These are phyloP conservation scores for Suillus clintonianus DNA, from an alignment of 768 basidiomycete genomes.

Conservation along the genomic window DNA sequence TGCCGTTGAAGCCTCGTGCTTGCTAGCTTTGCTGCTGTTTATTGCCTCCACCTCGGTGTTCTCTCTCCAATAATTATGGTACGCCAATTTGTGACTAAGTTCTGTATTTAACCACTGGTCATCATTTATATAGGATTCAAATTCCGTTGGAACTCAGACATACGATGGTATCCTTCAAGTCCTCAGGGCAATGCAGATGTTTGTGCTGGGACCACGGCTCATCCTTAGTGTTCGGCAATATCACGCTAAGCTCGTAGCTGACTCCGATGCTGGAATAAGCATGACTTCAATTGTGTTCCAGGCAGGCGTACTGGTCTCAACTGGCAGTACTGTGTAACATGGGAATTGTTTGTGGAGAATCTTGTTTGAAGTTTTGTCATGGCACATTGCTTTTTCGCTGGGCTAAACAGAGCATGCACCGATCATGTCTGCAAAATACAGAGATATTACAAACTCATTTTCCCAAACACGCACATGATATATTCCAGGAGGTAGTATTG, in stretches of 20 bases:
- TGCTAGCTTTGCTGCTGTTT: not conserved
- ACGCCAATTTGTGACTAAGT: not conserved
- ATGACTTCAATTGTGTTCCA: not conserved
- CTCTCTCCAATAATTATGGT: not conserved
- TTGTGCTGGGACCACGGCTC: not conserved
- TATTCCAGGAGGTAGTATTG: not conserved
- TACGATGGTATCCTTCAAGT: not conserved
- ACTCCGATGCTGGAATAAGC: not conserved
- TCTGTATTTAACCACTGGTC: not conserved
- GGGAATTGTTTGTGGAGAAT: not conserved
- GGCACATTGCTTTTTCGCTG: too few species aligned
- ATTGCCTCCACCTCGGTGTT: not conserved
- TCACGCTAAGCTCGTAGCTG: not conserved
- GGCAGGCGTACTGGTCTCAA: not conserved
- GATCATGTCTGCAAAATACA: too few species aligned
- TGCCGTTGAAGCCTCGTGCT: not conserved
- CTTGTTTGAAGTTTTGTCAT: too few species aligned
- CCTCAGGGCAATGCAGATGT: not conserved
- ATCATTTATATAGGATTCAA: not conserved
- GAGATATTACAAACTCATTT: not conserved
- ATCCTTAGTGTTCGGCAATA: not conserved
- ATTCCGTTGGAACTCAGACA: not conserved
- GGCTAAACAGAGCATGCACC: too few species aligned
- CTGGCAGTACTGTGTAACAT: not conserved
- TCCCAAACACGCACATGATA: not conserved